Evolutionary conservation across 2,329 filamentous ascomycete genomes (phyloP).

Genomic region (Ophiostoma montium): DNA sequence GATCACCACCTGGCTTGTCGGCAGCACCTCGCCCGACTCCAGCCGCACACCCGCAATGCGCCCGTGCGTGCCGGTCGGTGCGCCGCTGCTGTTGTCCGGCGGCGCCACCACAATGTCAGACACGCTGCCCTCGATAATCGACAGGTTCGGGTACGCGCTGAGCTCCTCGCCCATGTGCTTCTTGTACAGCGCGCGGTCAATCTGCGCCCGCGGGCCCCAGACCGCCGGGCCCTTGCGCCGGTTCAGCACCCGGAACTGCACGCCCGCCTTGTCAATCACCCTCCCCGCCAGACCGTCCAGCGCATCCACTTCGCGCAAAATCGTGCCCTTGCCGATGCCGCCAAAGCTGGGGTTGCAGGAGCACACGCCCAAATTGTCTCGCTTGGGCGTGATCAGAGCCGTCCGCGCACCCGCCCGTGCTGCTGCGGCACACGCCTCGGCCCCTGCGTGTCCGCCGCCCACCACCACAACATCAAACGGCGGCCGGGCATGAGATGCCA

Average conservation of each 20-base stretch:
- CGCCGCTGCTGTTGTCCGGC: conserved; percentile 18
- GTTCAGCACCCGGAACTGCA: conserved; percentile 90
- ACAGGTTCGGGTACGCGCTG: conserved; percentile 59
- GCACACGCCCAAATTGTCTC: conserved; percentile 83
- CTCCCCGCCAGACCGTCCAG: conserved; percentile 79
- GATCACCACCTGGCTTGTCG: conserved; percentile 72
- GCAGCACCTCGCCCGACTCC: conserved; percentile 74
- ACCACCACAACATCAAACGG: conserved; percentile 89
- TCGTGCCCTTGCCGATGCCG: conserved; percentile 96
- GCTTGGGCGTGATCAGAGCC: conserved; percentile 74
- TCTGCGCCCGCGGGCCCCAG: conserved; percentile 93
- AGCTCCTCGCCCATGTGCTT: conserved; percentile 85
- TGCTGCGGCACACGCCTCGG: conserved; percentile 83
- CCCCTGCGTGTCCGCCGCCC: conserved; percentile 88
- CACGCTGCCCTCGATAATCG: conserved; percentile 72
- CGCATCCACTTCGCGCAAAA: conserved; percentile 88
- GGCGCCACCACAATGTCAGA: conserved; percentile 73
- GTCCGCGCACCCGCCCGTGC: conserved; percentile 81
- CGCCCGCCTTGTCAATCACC: conserved; percentile 82
- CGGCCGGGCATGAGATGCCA: conserved; percentile 6
- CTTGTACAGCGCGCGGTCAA: conserved; percentile 81
- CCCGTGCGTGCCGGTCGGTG: conserved; percentile 22
- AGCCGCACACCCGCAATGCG: conserved; percentile 75
- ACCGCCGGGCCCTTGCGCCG: conserved; percentile 84
- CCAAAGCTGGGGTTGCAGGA: conserved; percentile 96